Conservation (phyloP, 2,329 filamentous ascomycete genomes). For the Dendrostoma leiphaemia region DNA sequence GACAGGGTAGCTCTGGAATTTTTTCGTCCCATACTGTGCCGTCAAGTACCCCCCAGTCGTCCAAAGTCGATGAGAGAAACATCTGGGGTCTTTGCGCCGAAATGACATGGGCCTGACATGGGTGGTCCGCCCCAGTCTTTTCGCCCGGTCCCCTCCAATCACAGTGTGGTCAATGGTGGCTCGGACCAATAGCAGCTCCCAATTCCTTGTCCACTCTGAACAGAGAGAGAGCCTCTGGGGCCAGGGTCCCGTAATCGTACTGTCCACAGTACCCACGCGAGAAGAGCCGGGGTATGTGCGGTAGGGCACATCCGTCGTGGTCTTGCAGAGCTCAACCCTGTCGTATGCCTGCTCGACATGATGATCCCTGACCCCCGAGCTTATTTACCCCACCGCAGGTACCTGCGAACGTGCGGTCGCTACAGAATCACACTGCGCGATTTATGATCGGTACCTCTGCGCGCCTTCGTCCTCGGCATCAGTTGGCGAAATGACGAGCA, state of each 20-base stretch:
- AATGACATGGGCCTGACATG: background rate
- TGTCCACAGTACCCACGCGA: background rate
- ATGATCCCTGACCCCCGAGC: background rate
- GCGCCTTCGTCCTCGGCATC: slow-evolving; percentile 16
- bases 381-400: slow-evolving; percentile 1
- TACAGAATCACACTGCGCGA: background rate
- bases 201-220: background rate
- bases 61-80: background rate
- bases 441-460: slow-evolving; percentile 9
- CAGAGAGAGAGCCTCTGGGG: background rate
- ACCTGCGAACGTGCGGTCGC: background rate
- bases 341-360: background rate
- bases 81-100: slow-evolving; percentile 1
- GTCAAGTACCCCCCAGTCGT: background rate
- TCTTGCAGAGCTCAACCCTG: slow-evolving; percentile 1
- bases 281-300: background rate
- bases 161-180: background rate
- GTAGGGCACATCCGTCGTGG: background rate
- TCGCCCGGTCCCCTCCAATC: background rate
- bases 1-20: background rate
- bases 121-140: background rate
- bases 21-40: slow-evolving; percentile 7
- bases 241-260: no score
- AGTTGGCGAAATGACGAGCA: slow-evolving; percentile 18
- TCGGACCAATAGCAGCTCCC: background rate